These are phyloP conservation scores for Chrysoporthe cubensis DNA, from an alignment of 2,329 filamentous ascomycete species.

Conservation along the genomic window DNA sequence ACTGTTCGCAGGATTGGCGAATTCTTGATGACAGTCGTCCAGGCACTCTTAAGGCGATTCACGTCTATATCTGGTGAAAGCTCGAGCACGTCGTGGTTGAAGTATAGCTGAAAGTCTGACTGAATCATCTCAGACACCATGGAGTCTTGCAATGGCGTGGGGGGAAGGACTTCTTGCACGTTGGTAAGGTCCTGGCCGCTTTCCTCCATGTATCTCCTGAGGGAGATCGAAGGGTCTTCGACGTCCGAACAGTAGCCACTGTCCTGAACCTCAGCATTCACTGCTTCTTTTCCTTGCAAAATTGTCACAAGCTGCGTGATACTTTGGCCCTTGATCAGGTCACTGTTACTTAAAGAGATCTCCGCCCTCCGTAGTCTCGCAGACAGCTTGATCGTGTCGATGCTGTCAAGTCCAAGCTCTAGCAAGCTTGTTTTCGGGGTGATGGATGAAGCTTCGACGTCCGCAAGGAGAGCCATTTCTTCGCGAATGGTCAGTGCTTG, in stretches of 20 bases:
- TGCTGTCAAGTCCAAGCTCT: conserved; percentile 86
- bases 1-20: conserved; percentile 77
- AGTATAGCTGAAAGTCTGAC: conserved; percentile 77
- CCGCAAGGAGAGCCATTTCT: conserved; percentile 67
- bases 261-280: conserved; percentile 9
- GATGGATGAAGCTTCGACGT: conserved; percentile 55
- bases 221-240: conserved; percentile 35
- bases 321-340: conserved; percentile 74
- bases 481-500: conserved; percentile 57
- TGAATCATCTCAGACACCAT: conserved; percentile 82
- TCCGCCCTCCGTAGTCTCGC: conserved; percentile 67
- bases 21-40: conserved; percentile 59
- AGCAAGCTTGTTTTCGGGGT: conserved; percentile 68
- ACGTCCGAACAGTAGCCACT: conserved; percentile 30
- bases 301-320: conserved; percentile 62
- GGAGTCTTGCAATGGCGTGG: conserved; percentile 83
- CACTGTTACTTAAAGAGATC: conserved; percentile 69
- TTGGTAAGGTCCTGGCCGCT: conserved; percentile 41
- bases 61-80: conserved; percentile 60
- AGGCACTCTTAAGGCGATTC: conserved; percentile 61
- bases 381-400: conserved; percentile 85
- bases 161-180: conserved; percentile 67
- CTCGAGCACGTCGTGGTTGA: conserved; percentile 79
- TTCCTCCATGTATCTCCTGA: conserved; percentile 44
- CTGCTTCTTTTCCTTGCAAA: conserved; percentile 22